Percentiles rank a stretch among this genome's conserved stretches.
Evolutionary conservation across 2,329 filamentous ascomycete genomes (phyloP).

Genomic region (Colletotrichum somersetense): DNA sequence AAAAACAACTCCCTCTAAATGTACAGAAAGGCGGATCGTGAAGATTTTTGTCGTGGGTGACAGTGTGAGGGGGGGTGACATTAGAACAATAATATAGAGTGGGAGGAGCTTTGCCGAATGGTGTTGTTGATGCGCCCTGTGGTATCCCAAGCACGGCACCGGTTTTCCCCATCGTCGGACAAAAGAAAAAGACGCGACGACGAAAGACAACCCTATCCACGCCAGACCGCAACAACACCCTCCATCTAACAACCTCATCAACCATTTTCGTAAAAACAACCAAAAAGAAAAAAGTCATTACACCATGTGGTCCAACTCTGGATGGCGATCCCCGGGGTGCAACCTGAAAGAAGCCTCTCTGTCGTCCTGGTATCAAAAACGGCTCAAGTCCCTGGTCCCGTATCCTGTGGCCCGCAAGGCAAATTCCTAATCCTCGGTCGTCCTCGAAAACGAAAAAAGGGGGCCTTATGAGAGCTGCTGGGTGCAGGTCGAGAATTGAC

Average conservation of each 20-base stretch:
- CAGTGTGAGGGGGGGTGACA: constrained; percentile 25
- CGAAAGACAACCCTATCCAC: constrained; percentile 19
- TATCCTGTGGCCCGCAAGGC: constrained; percentile 11
- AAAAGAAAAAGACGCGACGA: constrained; percentile 4
- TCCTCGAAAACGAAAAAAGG: constrained; percentile 3
- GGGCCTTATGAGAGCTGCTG: constrained; percentile 49
- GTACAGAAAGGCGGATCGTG: constrained; percentile 42
- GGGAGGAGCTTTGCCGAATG: constrained; percentile 34
- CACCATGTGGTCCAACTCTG: constrained; percentile 18
- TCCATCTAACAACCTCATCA: constrained; percentile 23
- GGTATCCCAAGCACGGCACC: constrained; percentile 35
- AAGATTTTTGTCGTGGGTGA: constrained; percentile 16
- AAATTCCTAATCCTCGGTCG: constrained; percentile 14
- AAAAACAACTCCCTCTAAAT: constrained; percentile 39
- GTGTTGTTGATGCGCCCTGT: constrained; percentile 26
- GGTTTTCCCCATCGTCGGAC: constrained; percentile 31
- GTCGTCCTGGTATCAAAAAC: constrained; percentile 2
- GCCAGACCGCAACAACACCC: background rate
- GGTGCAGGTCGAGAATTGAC: constrained; percentile 63
- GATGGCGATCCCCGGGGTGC: constrained; percentile 4
- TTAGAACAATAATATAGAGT: constrained; percentile 43
- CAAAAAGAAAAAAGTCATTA: constrained; percentile 17
- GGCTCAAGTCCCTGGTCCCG: background rate
- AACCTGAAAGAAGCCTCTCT: background rate
- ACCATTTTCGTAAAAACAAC: constrained; percentile 20